phyloP scores from a whole-genome alignment of 352 stramenopile genomes.

The Phytopythium vexans region DNA sequence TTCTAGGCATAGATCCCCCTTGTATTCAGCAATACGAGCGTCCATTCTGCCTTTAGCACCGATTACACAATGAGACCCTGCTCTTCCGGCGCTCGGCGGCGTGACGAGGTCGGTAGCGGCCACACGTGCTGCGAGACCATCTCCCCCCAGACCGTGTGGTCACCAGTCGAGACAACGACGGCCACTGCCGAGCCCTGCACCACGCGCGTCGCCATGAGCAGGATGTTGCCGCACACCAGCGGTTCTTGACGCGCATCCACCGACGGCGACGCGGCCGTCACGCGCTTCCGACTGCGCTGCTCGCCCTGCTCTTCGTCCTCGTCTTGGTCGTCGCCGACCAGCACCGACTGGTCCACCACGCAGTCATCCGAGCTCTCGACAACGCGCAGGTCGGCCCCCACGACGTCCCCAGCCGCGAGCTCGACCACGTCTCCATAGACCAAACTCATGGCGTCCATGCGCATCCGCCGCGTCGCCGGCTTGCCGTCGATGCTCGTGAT shows the following conservation, averaged over 20 bases:
- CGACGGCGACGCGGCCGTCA: conserved; percentile 19
- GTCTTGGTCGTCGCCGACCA: conserved; percentile 32
- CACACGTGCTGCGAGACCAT: conserved; percentile 59
- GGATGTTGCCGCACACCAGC: conserved; percentile 57
- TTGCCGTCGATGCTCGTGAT: conserved; percentile 13
- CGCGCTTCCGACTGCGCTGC: conserved; percentile 26
- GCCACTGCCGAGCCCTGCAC: conserved; percentile 48
- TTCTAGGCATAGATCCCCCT: too few species aligned
- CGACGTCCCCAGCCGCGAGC: conserved; percentile 83
- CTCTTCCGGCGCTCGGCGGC: neutral
- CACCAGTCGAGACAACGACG: conserved; percentile 72
- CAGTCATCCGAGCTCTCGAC: conserved; percentile 79
- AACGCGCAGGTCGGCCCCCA: conserved; percentile 87
- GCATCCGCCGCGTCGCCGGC: conserved; percentile 59
- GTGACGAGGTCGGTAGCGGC: conserved; percentile 15
- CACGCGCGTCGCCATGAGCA: conserved; percentile 65
- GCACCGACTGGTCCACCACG: conserved; percentile 54
- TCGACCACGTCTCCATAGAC: conserved; percentile 92
- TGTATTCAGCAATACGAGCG: too few species aligned
- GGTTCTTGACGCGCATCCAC: conserved; percentile 19
- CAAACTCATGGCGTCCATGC: conserved; percentile 90
- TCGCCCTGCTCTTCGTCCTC: conserved; percentile 20
- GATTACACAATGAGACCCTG: conserved; percentile 1
- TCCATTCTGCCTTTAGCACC: too few species aligned
- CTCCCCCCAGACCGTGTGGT: conserved; percentile 68